Base-by-base conservation (phyloP, 805 yeast species). In the Torulaspora maleeae region DNA sequence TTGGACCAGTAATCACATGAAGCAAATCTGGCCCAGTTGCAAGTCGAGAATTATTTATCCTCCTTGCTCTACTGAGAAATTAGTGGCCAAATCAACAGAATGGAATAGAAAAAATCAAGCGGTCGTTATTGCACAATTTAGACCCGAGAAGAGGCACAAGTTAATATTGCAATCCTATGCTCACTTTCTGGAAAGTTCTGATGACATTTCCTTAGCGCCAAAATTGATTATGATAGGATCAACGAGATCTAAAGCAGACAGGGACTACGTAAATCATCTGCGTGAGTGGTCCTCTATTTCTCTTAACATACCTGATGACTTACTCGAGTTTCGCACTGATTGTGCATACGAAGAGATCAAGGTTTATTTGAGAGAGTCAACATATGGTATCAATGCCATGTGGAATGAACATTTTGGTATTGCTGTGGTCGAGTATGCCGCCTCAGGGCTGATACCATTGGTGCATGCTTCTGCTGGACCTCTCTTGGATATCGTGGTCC, bases 381-480 rank as follows among this genome's bases (percentile, higher is more conserved):
- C 80, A 20, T 80, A 79, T 58, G 99, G 99, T 4, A 71, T 93
- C 32, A 91, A 93, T 59, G 89, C 95, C 25, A 93, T 93, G 99
- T 93, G 99, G 99, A 93, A 93, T 67, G 99, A 93, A 70, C 99
- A 93, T 69, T 93, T 93, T 64, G 99, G 99, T 15, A 93, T 93
- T 58, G 91, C 96, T 1, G 91, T 93, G 4, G 99, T 93, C 6
- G 99, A 93, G 65, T 87, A 89, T 61, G 72, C 86, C 69, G 82
- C 91, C 1, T 77, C 85, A 44, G 98, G 97, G 0, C 74, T 84
- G 22, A 78, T 93, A 13, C 97, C 99, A 1, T 69, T 93, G 2
- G 93, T 81, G 3, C 98, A 95, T 66, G 95, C 95, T 3, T 84
- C 95, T 43, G 99, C 96, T 0, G 99, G 99, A 1, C 99, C 99